Evolutionary conservation across 208 protist species (phyloP).

Genomic region (Acanthamoeba castellanii): DNA sequence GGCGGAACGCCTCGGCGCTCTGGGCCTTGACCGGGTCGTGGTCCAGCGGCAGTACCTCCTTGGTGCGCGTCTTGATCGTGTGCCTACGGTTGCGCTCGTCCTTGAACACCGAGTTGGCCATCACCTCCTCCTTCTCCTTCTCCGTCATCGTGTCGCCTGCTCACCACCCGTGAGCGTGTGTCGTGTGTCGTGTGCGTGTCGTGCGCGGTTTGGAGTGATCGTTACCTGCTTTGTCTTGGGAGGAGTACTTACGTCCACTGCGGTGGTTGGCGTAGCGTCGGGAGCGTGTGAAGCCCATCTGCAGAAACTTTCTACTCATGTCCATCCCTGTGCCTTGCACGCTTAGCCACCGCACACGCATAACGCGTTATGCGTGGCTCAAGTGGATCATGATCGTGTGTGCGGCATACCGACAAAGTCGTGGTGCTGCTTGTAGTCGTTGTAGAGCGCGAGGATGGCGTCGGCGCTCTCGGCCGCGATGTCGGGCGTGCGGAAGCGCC

Average conservation of each 20-base stretch:
- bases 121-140: background rate
- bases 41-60: slow-evolving; percentile 17
- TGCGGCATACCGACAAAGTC: slow-evolving; percentile 38
- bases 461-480: slow-evolving; percentile 42
- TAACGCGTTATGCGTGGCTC: no score
- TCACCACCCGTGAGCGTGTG: background rate
- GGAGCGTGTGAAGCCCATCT: slow-evolving; percentile 52
- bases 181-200: background rate
- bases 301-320: slow-evolving; percentile 54
- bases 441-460: slow-evolving; percentile 45
- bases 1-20: background rate
- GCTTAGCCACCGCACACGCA: background rate
- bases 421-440: slow-evolving; percentile 42
- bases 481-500: slow-evolving; percentile 60
- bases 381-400: background rate
- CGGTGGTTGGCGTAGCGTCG: slow-evolving; percentile 54
- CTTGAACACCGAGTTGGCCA: slow-evolving; percentile 12
- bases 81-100: background rate
- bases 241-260: slow-evolving; percentile 60
- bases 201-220: no score
- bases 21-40: slow-evolving; percentile 11
- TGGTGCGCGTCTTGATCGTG: slow-evolving; percentile 10
- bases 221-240: background rate
- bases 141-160: background rate
- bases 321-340: background rate